Evolutionary conservation across 257 asterid species (phyloP).

Genomic region (Coffea eugenioides): DNA sequence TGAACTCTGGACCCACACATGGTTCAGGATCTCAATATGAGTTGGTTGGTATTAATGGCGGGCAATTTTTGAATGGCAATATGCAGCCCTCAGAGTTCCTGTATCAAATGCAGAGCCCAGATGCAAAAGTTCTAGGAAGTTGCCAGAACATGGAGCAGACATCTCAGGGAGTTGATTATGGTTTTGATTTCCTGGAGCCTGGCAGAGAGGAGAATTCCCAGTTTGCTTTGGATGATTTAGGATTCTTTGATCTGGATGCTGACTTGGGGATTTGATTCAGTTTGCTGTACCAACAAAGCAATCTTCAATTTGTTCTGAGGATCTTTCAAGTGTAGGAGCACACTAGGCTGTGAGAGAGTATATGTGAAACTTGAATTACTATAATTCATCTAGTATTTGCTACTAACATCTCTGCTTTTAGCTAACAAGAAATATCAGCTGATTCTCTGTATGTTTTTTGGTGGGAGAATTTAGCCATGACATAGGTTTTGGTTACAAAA

Average conservation of each 20-base stretch:
- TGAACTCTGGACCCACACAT: slow-evolving; percentile 15
- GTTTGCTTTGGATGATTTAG: slow-evolving; percentile 39
- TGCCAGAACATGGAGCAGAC: slow-evolving; percentile 17
- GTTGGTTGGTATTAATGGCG: background rate
- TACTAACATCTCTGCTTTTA: background rate
- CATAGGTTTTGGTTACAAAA: background rate
- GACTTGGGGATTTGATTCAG: slow-evolving; percentile 26
- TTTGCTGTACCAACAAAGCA: background rate
- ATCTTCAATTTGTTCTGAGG: background rate
- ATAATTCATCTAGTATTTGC: background rate
- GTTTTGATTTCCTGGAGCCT: slow-evolving; percentile 56
- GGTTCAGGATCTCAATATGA: slow-evolving; percentile 6
- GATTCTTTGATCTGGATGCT: slow-evolving; percentile 29
- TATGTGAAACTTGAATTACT: background rate
- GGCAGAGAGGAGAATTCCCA: slow-evolving; percentile 56
- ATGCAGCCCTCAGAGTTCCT: background rate
- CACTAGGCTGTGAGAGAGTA: background rate
- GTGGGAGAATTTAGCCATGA: slow-evolving; percentile 16
- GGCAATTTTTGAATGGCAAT: background rate
- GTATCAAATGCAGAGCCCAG: slow-evolving; percentile 10
- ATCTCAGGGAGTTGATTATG: slow-evolving; percentile 24
- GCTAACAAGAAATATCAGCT: slow-evolving; percentile 3
- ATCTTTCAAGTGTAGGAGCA: background rate
- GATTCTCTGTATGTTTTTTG: slow-evolving; percentile 30
- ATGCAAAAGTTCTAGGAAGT: slow-evolving; percentile 2